Evolutionary conservation across 257 asterid genomes (phyloP).

Genomic region (Solanum phureja): DNA sequence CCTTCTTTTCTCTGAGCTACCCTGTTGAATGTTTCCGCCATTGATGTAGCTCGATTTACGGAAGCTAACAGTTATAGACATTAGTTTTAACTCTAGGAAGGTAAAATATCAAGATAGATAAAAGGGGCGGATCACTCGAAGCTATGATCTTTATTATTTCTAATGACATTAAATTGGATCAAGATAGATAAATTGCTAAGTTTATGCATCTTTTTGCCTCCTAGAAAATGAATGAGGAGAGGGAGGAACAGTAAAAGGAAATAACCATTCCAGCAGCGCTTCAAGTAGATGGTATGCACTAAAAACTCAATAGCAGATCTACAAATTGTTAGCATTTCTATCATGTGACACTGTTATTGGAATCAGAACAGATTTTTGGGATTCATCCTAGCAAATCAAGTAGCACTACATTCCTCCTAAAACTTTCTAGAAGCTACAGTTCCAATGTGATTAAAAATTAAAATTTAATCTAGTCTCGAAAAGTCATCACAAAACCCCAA

Average conservation of each 20-base stretch:
- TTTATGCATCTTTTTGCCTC: background rate
- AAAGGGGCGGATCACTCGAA: background rate
- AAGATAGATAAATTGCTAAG: background rate
- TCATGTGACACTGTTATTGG: background rate
- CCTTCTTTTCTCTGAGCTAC: background rate
- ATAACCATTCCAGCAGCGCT: background rate
- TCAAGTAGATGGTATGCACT: background rate
- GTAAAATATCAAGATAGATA: background rate
- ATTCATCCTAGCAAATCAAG: background rate
- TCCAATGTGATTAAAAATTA: background rate
- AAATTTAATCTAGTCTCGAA: background rate
- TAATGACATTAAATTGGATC: background rate
- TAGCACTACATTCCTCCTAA: background rate
- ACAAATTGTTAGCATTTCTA: background rate
- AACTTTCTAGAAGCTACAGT: background rate
- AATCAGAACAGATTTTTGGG: background rate
- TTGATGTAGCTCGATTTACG: background rate
- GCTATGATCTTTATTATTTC: background rate
- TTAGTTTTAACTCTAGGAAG: background rate
- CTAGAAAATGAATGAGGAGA: background rate
- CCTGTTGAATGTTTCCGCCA: background rate
- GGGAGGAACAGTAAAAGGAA: background rate
- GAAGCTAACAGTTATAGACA: background rate
- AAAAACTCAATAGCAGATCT: background rate
- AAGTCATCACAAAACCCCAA: background rate